Base-by-base conservation (phyloP, 2,329 filamentous ascomycete species). In the Elsinoe arachidis region DNA sequence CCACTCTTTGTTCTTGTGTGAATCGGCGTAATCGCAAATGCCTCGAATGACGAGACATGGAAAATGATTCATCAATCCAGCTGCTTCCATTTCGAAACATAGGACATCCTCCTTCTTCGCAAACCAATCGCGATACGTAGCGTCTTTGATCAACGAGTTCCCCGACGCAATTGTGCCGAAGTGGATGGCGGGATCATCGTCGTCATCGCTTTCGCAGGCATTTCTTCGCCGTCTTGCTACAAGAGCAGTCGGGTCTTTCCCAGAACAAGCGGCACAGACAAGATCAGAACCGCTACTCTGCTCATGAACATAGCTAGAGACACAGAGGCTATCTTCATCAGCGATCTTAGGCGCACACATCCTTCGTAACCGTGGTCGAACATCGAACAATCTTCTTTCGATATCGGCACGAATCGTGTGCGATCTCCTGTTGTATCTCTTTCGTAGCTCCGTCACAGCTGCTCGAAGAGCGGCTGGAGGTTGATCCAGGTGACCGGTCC, bases 101-200 rank as follows among this genome's bases (percentile, higher is more conserved):
- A 60, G 7, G 2, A 60, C 17, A n/a, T 35, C 47, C 58, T 66
- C 23, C 43, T 21, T 30, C 23, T 30, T 5, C 11, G 47, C 47
- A 4, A 57, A 17, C 19, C 14, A 21, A 17, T 60, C 55, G 9
- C 58, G 33, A 3, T 30, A 21, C 1, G 1, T 21, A 7, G 55
- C 58, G 39, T 60, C 55, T 35, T 55, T 60, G n/a, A 60, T 55
- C 10, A 60, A 21, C 5, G 41, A 66, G 51, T 76, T 69, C 10
- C 68, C 72, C 1, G 72, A 75, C 3, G 66, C 74, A 1, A 76
- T 67, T 0, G 60, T 54, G 0, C 74, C 74, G 33, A 75, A 62
- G 46, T 74, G 70, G 0, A 76, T 30, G 14, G 37, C 37, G 37
- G 37, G 37, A 39, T 39, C 37, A 15, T 39, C 37, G 37, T 39